These are phyloP conservation scores for Sugiyamaella sp. DNA, from an alignment of 1,139 yeast genomes.

Conservation along the genomic window DNA sequence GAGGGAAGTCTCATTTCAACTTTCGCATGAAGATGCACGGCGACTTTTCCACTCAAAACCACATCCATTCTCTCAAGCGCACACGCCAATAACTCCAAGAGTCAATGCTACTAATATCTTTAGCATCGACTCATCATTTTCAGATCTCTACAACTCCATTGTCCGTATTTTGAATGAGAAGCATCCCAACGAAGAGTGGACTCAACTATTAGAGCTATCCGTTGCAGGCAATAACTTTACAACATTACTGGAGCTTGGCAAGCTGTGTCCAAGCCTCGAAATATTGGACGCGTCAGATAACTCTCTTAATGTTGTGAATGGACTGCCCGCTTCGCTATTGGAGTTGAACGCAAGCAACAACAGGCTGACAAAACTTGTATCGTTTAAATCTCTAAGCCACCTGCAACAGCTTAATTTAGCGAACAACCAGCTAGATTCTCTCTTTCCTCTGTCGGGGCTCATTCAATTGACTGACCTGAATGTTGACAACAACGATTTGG, in stretches of 20 bases:
- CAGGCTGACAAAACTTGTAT: slow-evolving; percentile 39
- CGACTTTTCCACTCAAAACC: slow-evolving; percentile 8
- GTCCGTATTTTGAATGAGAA: slow-evolving; percentile 41
- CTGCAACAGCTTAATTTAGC: slow-evolving; percentile 41
- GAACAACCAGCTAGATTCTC: slow-evolving; percentile 40
- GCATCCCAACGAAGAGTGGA: slow-evolving; percentile 45
- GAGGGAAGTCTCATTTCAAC: slow-evolving; percentile 33
- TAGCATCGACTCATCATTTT: slow-evolving; percentile 38
- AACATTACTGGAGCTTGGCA: slow-evolving; percentile 41
- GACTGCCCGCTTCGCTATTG: slow-evolving; percentile 40
- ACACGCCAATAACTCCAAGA: slow-evolving; percentile 13
- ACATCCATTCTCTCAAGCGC: not conserved
- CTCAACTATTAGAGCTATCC: slow-evolving; percentile 39
- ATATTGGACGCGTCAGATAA: slow-evolving; percentile 42
- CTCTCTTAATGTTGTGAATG: slow-evolving; percentile 42
- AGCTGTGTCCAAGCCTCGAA: slow-evolving; percentile 43
- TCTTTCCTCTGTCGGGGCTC: slow-evolving; percentile 39
- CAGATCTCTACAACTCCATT: slow-evolving; percentile 38
- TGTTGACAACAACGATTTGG: slow-evolving; percentile 36
- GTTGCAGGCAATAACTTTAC: slow-evolving; percentile 38
- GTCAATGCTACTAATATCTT: slow-evolving; percentile 37
- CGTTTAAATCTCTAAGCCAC: slow-evolving; percentile 38
- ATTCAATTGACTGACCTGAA: slow-evolving; percentile 39
- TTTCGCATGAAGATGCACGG: slow-evolving; percentile 24
- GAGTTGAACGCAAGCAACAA: slow-evolving; percentile 39